Conservation (phyloP, 306 rosid species). For the Pachyrhizus erosus region DNA sequence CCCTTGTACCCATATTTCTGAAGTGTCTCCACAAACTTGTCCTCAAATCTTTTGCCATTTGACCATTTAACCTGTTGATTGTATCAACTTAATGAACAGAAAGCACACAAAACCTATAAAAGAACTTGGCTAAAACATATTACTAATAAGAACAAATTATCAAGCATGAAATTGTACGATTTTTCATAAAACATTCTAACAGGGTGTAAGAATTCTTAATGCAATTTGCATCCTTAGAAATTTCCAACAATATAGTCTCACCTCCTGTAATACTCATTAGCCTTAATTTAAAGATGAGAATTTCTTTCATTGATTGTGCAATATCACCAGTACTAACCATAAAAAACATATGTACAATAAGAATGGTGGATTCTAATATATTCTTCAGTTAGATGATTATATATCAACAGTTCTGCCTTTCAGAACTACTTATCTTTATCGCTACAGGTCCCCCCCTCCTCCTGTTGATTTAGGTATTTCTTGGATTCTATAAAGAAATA, state of each 20-base stretch:
- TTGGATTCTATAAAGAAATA: slow-evolving; percentile 43
- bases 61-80: slow-evolving; percentile 82
- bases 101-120: slow-evolving; percentile 12
- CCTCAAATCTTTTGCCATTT: slow-evolving; percentile 75
- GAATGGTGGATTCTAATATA: slow-evolving; percentile 5
- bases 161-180: slow-evolving; percentile 27
- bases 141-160: neutral
- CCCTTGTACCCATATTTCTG: slow-evolving; percentile 87
- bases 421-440: neutral
- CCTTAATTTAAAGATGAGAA: neutral
- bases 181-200: slow-evolving; percentile 2
- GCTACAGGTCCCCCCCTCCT: neutral
- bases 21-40: slow-evolving; percentile 83
- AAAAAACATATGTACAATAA: slow-evolving; percentile 1
- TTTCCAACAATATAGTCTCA: slow-evolving; percentile 11
- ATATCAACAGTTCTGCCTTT: neutral
- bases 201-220: slow-evolving; percentile 17
- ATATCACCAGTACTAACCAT: neutral
- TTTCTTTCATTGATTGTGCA: slow-evolving; percentile 10
- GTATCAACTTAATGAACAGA: slow-evolving; percentile 44
- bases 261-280: slow-evolving; percentile 3
- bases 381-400: neutral
- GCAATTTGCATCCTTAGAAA: neutral
- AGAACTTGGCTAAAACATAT: neutral
- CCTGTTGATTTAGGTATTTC: slow-evolving; percentile 13